Conservation (phyloP, 192 early-diverging fungal genomes). For the Borealophlyctis nickersoniae region DNA sequence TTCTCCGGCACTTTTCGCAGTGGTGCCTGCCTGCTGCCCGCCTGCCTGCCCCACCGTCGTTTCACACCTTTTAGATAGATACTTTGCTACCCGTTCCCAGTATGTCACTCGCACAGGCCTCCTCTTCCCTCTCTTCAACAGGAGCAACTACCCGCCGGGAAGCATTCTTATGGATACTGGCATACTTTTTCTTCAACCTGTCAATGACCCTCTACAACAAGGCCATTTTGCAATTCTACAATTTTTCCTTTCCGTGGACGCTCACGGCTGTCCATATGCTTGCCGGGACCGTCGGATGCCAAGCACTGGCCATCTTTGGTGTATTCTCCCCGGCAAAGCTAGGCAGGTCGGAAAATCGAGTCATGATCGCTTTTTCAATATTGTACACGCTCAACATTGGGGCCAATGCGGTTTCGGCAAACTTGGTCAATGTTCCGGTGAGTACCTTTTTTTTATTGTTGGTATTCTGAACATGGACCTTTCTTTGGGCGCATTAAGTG, state of each 20-base stretch:
- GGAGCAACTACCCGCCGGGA: no score
- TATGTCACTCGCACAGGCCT: no score
- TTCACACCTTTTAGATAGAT: no score
- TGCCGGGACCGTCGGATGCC: slow-evolving; percentile 66
- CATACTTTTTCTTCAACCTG: slow-evolving; percentile 75
- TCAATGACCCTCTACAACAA: slow-evolving; percentile 83
- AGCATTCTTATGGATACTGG: slow-evolving; percentile 63
- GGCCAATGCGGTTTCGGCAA: slow-evolving; percentile 73
- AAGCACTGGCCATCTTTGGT: neutral
- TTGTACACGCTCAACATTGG: slow-evolving; percentile 91
- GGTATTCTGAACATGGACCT: no score
- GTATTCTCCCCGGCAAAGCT: slow-evolving; percentile 50
- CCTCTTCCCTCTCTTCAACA: no score
- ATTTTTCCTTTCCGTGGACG: slow-evolving; percentile 76
- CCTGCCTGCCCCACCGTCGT: no score
- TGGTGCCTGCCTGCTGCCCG: no score
- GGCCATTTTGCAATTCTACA: slow-evolving; percentile 68
- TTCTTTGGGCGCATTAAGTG: no score
- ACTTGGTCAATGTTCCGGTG: slow-evolving; percentile 54
- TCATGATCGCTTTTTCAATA: slow-evolving; percentile 72
- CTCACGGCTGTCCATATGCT: slow-evolving; percentile 81
- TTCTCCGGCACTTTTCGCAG: no score
- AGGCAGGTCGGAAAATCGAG: slow-evolving; percentile 28
- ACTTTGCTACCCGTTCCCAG: no score
- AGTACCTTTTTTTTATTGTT: slow-evolving; percentile 2